Percentiles rank a stretch among this genome's conserved stretches.
These are phyloP conservation scores for Globisporangium iwayamae DNA, from an alignment of 352 stramenopile species.

Conservation along the genomic window DNA sequence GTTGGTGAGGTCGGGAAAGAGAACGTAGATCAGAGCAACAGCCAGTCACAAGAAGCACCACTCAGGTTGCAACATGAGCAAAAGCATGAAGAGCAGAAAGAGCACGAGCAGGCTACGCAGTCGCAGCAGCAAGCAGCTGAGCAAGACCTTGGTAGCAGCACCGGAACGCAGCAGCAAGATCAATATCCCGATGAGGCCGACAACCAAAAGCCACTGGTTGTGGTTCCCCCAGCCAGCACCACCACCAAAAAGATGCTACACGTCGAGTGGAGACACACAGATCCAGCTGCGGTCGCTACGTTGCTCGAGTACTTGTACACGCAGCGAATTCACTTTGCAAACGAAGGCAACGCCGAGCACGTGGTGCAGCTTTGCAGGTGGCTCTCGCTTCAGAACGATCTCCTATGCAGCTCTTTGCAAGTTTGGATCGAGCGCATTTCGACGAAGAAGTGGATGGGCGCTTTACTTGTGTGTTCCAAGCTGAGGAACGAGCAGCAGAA, in stretches of 20 bases:
- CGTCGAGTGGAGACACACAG: constrained; percentile 37
- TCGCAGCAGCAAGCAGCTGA: neutral
- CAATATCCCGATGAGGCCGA: neutral
- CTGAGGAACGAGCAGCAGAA: constrained; percentile 22
- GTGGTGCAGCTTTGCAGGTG: constrained; percentile 43
- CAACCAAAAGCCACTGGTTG: neutral
- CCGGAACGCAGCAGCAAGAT: neutral
- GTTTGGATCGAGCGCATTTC: constrained; percentile 28
- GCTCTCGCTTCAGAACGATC: constrained; percentile 32
- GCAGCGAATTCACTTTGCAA: constrained; percentile 28
- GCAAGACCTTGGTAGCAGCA: neutral
- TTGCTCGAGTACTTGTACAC: constrained; percentile 61
- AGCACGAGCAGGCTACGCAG: neutral
- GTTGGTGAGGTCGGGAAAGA: constrained; percentile 1
- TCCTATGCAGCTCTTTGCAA: constrained; percentile 39
- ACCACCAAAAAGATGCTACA: constrained; percentile 21
- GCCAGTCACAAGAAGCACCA: constrained; percentile 4
- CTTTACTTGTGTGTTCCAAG: constrained; percentile 26
- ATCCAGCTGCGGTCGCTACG: constrained; percentile 38
- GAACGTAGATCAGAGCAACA: constrained; percentile 3
- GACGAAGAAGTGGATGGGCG: constrained; percentile 42
- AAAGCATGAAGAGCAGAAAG: neutral
- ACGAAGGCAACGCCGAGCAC: constrained; percentile 28
- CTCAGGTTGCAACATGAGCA: neutral
- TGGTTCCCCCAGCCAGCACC: neutral